Percentiles rank a stretch among this genome's conserved stretches.
phyloP scores from a whole-genome alignment of 2,329 filamentous ascomycete species.

The Rhinocladiella similis region DNA sequence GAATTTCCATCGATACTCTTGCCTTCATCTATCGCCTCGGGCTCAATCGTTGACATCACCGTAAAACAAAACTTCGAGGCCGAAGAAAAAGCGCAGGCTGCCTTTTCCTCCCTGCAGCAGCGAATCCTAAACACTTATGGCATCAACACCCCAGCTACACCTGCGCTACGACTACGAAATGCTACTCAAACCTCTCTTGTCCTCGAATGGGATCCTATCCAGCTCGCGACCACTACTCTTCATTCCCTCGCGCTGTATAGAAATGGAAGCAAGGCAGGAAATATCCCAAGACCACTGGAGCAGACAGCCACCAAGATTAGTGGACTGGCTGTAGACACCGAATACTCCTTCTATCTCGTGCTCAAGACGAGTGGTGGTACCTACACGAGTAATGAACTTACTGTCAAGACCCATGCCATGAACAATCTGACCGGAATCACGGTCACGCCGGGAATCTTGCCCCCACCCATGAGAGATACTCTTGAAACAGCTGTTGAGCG shows the following conservation, averaged over 20 bases:
- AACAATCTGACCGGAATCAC: slow-evolving; percentile 95
- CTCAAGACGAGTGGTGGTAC: slow-evolving; percentile 88
- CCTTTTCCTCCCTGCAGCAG: slow-evolving; percentile 83
- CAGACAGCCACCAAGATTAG: slow-evolving; percentile 97
- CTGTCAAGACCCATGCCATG: slow-evolving; percentile 95
- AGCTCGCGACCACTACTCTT: slow-evolving; percentile 87
- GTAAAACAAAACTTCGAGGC: slow-evolving; percentile 82
- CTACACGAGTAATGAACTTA: slow-evolving; percentile 77
- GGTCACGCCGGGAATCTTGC: slow-evolving; percentile 85
- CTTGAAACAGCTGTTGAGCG: slow-evolving; percentile 75
- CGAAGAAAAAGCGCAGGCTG: slow-evolving; percentile 70
- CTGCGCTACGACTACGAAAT: slow-evolving; percentile 87
- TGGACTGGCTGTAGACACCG: slow-evolving; percentile 91
- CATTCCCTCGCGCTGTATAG: slow-evolving; percentile 88
- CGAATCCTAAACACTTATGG: slow-evolving; percentile 87
- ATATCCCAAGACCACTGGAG: slow-evolving; percentile 81
- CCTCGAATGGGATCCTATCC: slow-evolving; percentile 95
- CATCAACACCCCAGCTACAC: slow-evolving; percentile 71
- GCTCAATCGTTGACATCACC: slow-evolving; percentile 96
- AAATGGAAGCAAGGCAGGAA: slow-evolving; percentile 95
- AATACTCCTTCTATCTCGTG: slow-evolving; percentile 92
- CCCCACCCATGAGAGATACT: slow-evolving; percentile 68
- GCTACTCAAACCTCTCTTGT: slow-evolving; percentile 98
- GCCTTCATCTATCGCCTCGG: slow-evolving; percentile 89
- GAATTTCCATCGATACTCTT: slow-evolving; percentile 98